These are phyloP conservation scores for Polyporus tsugae DNA, from an alignment of 1,284 basidiomycete genomes.

Conservation along the genomic window DNA sequence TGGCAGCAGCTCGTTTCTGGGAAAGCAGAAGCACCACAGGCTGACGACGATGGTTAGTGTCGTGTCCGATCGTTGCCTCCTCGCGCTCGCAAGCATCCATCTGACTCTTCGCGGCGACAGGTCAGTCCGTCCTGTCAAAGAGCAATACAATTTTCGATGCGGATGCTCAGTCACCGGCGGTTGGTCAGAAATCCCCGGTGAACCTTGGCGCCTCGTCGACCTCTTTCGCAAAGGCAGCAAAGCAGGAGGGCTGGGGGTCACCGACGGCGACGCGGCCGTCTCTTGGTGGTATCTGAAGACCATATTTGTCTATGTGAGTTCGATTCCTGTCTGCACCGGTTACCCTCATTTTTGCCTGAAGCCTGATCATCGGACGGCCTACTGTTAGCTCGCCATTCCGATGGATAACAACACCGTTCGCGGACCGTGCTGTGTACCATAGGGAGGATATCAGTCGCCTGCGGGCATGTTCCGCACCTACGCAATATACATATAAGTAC, in stretches of 20 bases:
- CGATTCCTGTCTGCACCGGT: background rate
- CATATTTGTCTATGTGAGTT: background rate
- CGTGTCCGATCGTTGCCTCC: background rate
- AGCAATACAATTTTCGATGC: background rate
- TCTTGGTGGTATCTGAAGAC: constrained; percentile 10
- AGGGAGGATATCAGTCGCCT: no score
- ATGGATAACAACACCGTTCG: no score
- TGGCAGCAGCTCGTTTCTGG: background rate
- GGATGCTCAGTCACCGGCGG: background rate
- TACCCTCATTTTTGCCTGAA: background rate
- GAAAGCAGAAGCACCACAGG: background rate
- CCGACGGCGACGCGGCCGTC: constrained; percentile 29
- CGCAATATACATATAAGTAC: no score
- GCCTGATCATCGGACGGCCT: background rate
- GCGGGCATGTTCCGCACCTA: no score
- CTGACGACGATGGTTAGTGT: background rate
- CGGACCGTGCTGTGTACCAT: no score
- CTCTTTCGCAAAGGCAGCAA: constrained; percentile 28
- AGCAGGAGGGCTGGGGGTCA: constrained; percentile 27
- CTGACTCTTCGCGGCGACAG: background rate
- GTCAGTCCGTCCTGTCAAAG: background rate
- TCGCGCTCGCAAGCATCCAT: background rate
- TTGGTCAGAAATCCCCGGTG: background rate
- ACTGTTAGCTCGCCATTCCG: no score
- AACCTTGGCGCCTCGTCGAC: constrained; percentile 22